These are phyloP conservation scores for Hyaloscypha bicolor DNA, from an alignment of 495 filamentous ascomycete species.

Conservation along the genomic window DNA sequence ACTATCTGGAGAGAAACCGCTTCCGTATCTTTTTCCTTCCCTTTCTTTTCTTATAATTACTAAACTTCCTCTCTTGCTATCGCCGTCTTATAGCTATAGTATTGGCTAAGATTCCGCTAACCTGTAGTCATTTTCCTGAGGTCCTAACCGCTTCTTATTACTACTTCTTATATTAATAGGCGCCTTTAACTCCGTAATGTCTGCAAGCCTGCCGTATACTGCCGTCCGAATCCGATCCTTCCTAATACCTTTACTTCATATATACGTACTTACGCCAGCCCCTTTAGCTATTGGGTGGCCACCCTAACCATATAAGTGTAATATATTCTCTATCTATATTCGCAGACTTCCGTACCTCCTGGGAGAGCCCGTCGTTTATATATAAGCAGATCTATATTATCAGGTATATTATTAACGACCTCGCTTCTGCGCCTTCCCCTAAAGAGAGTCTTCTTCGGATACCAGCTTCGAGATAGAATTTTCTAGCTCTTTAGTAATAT, in stretches of 20 bases:
- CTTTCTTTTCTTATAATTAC: neutral
- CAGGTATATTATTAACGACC: too few relatives aligned
- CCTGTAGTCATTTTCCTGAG: conserved; percentile 2
- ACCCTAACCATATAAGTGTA: neutral
- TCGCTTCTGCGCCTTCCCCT: too few relatives aligned
- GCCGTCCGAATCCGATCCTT: neutral
- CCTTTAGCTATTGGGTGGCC: too few relatives aligned
- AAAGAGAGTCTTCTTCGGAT: too few relatives aligned
- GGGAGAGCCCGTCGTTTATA: neutral
- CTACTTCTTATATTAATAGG: neutral
- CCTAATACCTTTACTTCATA: neutral
- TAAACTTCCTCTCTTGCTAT: neutral
- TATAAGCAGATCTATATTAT: conserved; percentile 5
- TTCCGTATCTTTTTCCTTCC: neutral
- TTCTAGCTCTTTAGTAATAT: too few relatives aligned
- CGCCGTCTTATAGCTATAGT: neutral
- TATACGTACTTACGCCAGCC: too few relatives aligned
- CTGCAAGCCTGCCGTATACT: too few relatives aligned
- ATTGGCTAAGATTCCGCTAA: conserved; percentile 3
- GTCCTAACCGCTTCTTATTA: neutral
- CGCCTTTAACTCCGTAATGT: too few relatives aligned
- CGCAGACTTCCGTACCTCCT: too few relatives aligned
- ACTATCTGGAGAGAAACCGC: neutral
- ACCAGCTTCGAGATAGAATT: too few relatives aligned
- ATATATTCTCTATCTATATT: neutral